A percentile compares a stretch with the other conserved stretches of the same genome.
Conservation (phyloP, 805 yeast genomes). For the Nakazawaea peltata region DNA sequence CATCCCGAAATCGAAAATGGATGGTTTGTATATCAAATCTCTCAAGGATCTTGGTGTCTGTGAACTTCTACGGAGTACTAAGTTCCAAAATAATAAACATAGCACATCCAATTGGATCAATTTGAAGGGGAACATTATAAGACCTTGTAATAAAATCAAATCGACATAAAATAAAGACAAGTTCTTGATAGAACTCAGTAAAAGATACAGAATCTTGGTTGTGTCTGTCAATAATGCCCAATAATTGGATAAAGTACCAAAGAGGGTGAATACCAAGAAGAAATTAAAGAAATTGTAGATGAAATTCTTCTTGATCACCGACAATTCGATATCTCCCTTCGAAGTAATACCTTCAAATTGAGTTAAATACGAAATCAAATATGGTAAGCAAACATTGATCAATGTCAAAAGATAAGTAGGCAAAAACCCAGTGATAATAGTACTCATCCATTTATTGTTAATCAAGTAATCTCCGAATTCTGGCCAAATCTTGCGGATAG, state of each 20-base stretch:
- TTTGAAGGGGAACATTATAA: conserved; percentile 54
- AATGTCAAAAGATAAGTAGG: conserved; percentile 54
- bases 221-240: conserved; percentile 51
- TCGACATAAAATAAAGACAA: conserved; percentile 49
- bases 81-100: conserved; percentile 33
- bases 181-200: conserved; percentile 44
- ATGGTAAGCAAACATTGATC: conserved; percentile 45
- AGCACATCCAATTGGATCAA: conserved; percentile 50
- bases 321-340: conserved; percentile 50
- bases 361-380: conserved; percentile 43
- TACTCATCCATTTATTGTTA: conserved; percentile 41
- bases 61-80: conserved; percentile 25
- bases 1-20: conserved; percentile 58
- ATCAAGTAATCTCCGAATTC: conserved; percentile 45
- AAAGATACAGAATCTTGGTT: conserved; percentile 46
- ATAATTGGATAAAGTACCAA: conserved; percentile 56
- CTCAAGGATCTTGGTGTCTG: conserved; percentile 46
- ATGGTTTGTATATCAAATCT: conserved; percentile 45
- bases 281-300: conserved; percentile 53
- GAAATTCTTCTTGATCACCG: conserved; percentile 50
- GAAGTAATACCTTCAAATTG: conserved; percentile 45
- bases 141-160: conserved; percentile 62
- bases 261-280: conserved; percentile 52
- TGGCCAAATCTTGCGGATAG: conserved; percentile 52
- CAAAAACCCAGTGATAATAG: conserved; percentile 52